Base-by-base conservation (phyloP, 371 early-diverging fungal species). In the Coemansia sp. region DNA sequence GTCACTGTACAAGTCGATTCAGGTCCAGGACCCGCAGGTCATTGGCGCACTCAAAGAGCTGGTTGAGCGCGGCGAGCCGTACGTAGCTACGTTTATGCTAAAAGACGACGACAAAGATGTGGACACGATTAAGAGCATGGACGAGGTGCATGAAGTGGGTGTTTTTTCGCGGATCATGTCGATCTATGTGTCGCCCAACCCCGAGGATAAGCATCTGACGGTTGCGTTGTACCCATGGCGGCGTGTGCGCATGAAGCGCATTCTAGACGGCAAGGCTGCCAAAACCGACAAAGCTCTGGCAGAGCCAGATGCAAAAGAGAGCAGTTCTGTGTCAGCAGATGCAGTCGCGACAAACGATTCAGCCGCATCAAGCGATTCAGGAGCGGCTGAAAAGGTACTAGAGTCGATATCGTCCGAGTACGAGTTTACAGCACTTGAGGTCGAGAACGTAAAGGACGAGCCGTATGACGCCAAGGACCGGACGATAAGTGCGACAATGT, bases 121-220 rank as follows among this genome's bases (percentile, higher is more conserved):
- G 1, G 98, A 98, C 68, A 87, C 89, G 5, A 87, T 97, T 61
- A 85, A 86, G 0, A 75, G 73, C 63, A 72, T 92, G 51, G 81
- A 88, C 66, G 90, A 97, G 74, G 89, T 97, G 2, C 90, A 97
- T 74, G 82, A 82, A 15, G 89, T 95, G 17, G 98, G 98, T 60
- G 96, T 96, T n/a, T 96, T 98, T 85, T 94, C 95, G 32, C 96
- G 97, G 69, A 95, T 98, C 69, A 94, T 96, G 19, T 94, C 92
- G 56, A 87, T 94, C n/a, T 96, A 94, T 74, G 92, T 93, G 7
- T 89, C 96, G 3, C 90, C 90, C n/a, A 77, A 84, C 28, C 88
- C 83, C 1, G 88, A 87, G 60, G 94, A 93, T 51, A 83, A 85
- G 62, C 89, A 91, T n/a, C 78, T 98, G 55, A 96, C 96, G 2